Evolutionary conservation across 2,329 filamentous ascomycete species (phyloP).

Genomic region (Aureobasidium sp.): DNA sequence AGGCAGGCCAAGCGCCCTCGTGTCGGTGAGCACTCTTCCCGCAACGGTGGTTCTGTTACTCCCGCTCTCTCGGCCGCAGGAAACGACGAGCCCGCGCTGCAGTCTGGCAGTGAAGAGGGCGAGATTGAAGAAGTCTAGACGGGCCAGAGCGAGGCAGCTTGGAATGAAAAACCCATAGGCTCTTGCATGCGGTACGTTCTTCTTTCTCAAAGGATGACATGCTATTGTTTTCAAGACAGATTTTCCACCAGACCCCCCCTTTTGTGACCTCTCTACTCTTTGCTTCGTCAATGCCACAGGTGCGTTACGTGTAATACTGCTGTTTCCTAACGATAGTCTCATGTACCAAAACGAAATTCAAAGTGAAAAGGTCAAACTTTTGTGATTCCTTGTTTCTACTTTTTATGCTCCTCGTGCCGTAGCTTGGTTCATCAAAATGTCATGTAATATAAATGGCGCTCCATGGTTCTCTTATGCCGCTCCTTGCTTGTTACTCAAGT

Average conservation of each 20-base stretch:
- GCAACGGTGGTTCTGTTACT: slow-evolving; percentile 52
- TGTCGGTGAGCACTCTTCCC: slow-evolving; percentile 50
- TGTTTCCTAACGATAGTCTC: slow-evolving; percentile 5
- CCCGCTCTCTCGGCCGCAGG: slow-evolving; percentile 32
- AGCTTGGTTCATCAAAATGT: slow-evolving; percentile 8
- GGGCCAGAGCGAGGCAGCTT: neutral
- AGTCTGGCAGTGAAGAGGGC: slow-evolving; percentile 91
- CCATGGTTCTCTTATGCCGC: slow-evolving; percentile 6
- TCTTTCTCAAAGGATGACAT: slow-evolving; percentile 12
- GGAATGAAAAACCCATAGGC: neutral
- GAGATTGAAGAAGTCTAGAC: slow-evolving; percentile 77
- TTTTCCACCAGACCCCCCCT: neutral
- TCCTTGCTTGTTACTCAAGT: neutral
- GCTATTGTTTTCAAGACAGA: slow-evolving; percentile 10
- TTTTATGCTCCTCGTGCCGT: neutral
- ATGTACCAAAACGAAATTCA: neutral
- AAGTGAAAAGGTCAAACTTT: slow-evolving; percentile 11
- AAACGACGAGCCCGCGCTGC: slow-evolving; percentile 54
- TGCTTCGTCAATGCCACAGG: neutral
- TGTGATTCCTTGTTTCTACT: slow-evolving; percentile 6
- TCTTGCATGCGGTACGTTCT: slow-evolving; percentile 12
- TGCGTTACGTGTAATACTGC: neutral
- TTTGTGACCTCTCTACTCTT: neutral
- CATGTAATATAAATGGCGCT: slow-evolving; percentile 5
- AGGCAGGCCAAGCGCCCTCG: slow-evolving; percentile 16